These are phyloP conservation scores for Platanus orientalis DNA, from an alignment of 164 flowering plant species.

Conservation along the genomic window DNA sequence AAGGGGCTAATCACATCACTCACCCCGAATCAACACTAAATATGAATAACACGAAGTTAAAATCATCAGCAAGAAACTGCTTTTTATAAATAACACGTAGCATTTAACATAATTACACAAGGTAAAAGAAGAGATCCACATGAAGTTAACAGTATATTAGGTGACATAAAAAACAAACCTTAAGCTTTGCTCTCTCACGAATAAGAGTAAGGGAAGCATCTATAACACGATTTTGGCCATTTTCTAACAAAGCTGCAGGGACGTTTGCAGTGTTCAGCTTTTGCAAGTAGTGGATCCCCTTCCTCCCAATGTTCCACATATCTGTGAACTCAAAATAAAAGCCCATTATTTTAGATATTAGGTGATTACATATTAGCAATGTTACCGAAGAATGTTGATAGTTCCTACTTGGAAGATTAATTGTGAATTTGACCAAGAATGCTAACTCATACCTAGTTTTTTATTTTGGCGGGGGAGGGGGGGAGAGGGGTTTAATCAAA, in stretches of 20 bases:
- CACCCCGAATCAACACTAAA: too few species aligned
- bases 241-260: slow-evolving; percentile 54
- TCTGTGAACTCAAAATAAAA: slow-evolving; percentile 14
- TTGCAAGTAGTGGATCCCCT: slow-evolving; percentile 63
- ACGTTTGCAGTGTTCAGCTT: slow-evolving; percentile 64
- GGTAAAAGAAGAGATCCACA: neutral
- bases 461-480: too few species aligned
- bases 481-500: too few species aligned
- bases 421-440: neutral
- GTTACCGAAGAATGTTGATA: too few species aligned
- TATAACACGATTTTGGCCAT: slow-evolving; percentile 87
- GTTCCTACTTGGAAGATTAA: too few species aligned
- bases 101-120: neutral
- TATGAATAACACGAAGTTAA: too few species aligned
- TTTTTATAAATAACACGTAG: too few species aligned
- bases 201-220: slow-evolving; percentile 97
- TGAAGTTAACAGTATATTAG: neutral
- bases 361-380: neutral
- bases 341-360: neutral
- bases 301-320: slow-evolving; percentile 46
- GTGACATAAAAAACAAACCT: slow-evolving; percentile 37
- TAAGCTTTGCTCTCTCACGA: slow-evolving; percentile 91
- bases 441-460: neutral
- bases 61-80: too few species aligned
- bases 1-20: too few species aligned